A percentile compares a stretch with the other conserved stretches of the same genome.
These are phyloP conservation scores for Nicotiana noctiflora DNA, from an alignment of 257 asterid species.

Conservation along the genomic window DNA sequence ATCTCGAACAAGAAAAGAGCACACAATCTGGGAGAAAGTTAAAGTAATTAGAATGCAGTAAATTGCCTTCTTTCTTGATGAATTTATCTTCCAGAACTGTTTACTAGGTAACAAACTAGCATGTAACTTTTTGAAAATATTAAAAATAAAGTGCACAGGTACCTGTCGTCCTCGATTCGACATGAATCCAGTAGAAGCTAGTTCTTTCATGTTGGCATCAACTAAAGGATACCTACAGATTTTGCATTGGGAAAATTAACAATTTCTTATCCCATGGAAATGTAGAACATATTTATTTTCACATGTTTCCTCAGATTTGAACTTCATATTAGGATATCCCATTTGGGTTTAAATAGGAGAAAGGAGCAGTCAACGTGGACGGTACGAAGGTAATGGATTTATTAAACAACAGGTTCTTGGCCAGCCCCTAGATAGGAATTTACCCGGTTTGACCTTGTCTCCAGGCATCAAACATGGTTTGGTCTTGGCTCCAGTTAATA, in stretches of 20 bases:
- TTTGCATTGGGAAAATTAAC: background rate
- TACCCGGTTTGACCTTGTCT: slow-evolving; percentile 82
- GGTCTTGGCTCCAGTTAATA: slow-evolving; percentile 71
- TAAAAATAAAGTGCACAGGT: too few relatives aligned
- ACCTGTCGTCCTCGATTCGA: too few relatives aligned
- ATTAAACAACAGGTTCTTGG: background rate
- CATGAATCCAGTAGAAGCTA: too few relatives aligned
- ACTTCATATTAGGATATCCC: background rate
- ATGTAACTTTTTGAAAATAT: too few relatives aligned
- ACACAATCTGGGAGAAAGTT: too few relatives aligned
- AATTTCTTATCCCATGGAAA: background rate
- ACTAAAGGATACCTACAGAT: too few relatives aligned
- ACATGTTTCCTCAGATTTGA: background rate
- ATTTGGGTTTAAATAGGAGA: background rate
- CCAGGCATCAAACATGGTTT: slow-evolving; percentile 72
- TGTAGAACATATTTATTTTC: background rate
- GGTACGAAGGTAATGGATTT: background rate
- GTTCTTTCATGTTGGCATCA: too few relatives aligned
- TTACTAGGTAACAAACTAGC: too few relatives aligned
- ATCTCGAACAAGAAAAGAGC: too few relatives aligned
- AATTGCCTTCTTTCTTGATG: too few relatives aligned
- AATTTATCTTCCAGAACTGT: too few relatives aligned
- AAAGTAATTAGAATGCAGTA: too few relatives aligned
- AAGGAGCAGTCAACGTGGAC: background rate
- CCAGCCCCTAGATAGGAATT: background rate